Evolutionary conservation across 257 asterid species (phyloP).

Genomic region (Penstemon newberryi): DNA sequence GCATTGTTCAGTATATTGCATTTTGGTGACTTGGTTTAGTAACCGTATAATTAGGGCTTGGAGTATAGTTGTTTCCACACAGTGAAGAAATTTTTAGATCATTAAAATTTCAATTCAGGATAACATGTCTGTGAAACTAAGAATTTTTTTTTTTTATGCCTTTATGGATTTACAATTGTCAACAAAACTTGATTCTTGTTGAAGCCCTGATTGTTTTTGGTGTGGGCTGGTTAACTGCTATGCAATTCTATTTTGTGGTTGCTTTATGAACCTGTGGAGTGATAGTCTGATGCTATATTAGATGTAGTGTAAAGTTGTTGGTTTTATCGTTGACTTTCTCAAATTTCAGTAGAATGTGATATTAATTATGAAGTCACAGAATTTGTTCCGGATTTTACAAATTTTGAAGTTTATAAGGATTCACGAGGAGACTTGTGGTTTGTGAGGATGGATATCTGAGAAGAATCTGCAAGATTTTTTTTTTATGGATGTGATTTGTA

Average conservation of each 20-base stretch:
- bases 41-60: neutral
- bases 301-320: neutral
- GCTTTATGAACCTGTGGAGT: neutral
- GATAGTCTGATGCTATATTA: neutral
- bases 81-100: neutral
- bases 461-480: too few relatives aligned
- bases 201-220: neutral
- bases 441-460: neutral
- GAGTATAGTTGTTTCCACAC: neutral
- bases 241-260: constrained; percentile 3
- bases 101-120: neutral
- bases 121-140: neutral
- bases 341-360: neutral
- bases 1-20: constrained; percentile 31
- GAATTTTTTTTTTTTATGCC: too few relatives aligned
- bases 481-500: neutral
- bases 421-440: neutral
- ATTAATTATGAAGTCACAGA: too few relatives aligned
- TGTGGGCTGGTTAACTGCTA: constrained; percentile 8
- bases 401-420: neutral
- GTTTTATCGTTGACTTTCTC: neutral
- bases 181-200: neutral
- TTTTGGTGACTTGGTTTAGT: constrained; percentile 16
- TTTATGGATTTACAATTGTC: too few relatives aligned
- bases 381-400: neutral